Evolutionary conservation across 371 early-diverging fungal genomes (phyloP).

Genomic region (Mortierella sp.): DNA sequence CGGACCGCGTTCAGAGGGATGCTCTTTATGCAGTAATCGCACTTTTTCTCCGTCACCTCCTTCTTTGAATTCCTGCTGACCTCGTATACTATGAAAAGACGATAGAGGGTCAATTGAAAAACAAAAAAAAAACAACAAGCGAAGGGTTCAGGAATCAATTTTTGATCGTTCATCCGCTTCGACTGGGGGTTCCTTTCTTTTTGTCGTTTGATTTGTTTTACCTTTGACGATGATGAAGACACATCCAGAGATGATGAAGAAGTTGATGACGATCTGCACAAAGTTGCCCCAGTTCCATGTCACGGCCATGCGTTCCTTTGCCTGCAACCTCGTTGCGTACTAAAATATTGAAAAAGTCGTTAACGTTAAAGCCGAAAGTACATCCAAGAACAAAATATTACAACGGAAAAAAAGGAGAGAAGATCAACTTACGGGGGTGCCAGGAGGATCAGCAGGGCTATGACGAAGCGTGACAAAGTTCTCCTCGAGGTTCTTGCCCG

Average conservation of each 20-base stretch:
- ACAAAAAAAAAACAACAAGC: not conserved
- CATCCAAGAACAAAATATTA: not conserved
- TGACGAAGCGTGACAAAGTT: slow-evolving; percentile 38
- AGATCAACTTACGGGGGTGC: not conserved
- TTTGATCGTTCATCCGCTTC: not conserved
- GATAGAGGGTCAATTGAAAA: too few relatives aligned
- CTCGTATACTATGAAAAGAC: slow-evolving; percentile 19
- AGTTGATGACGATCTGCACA: slow-evolving; percentile 55
- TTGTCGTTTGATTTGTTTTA: not conserved
- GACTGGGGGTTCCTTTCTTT: not conserved
- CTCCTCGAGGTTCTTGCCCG: slow-evolving; percentile 54
- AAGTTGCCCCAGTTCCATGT: slow-evolving; percentile 58
- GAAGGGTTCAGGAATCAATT: not conserved
- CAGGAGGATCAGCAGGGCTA: not conserved
- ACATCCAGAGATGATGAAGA: slow-evolving; percentile 41
- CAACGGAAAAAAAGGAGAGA: not conserved
- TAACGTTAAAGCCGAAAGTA: too few relatives aligned
- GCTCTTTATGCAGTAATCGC: slow-evolving; percentile 35
- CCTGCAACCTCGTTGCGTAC: slow-evolving; percentile 20
- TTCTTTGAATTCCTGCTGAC: slow-evolving; percentile 14
- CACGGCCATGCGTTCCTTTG: slow-evolving; percentile 19
- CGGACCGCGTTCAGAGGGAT: slow-evolving; percentile 35
- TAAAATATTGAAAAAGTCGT: not conserved
- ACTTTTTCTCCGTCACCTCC: slow-evolving; percentile 41
- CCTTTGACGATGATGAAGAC: slow-evolving; percentile 43